These are phyloP conservation scores for Cytospora chrysosperma DNA, from an alignment of 2,329 filamentous ascomycete genomes.

Conservation along the genomic window DNA sequence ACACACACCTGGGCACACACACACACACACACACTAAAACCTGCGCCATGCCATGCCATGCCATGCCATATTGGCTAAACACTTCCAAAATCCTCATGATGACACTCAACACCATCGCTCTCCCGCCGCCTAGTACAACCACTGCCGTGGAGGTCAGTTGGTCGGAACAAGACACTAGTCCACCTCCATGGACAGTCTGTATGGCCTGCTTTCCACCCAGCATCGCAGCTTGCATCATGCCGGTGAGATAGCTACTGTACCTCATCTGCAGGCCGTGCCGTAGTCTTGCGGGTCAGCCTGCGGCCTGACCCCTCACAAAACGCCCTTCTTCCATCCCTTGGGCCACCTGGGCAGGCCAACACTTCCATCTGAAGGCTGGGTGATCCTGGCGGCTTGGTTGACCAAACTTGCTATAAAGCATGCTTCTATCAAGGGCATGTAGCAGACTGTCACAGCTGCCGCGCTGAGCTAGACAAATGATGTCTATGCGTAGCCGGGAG, in stretches of 20 bases:
- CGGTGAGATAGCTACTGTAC: conserved; percentile 13
- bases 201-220: conserved; percentile 4
- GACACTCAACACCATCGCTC: conserved; percentile 10
- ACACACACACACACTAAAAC: neutral
- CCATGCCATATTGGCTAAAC: conserved; percentile 6
- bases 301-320: conserved; percentile 11
- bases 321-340: conserved; percentile 1
- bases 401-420: neutral
- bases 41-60: neutral
- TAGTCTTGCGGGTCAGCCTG: conserved; percentile 3
- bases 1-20: neutral
- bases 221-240: conserved; percentile 13
- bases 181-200: neutral
- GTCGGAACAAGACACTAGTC: conserved; percentile 10
- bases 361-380: neutral
- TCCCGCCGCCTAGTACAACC: neutral
- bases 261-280: conserved; percentile 16
- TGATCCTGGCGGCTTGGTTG: neutral
- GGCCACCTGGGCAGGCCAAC: neutral
- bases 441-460: neutral
- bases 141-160: neutral
- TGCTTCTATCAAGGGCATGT: neutral
- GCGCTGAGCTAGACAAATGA: neutral
- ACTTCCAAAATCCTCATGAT: neutral
- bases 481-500: neutral